Conservation (phyloP, 1,139 yeast species). For the Magnusiomyces clavatus region DNA sequence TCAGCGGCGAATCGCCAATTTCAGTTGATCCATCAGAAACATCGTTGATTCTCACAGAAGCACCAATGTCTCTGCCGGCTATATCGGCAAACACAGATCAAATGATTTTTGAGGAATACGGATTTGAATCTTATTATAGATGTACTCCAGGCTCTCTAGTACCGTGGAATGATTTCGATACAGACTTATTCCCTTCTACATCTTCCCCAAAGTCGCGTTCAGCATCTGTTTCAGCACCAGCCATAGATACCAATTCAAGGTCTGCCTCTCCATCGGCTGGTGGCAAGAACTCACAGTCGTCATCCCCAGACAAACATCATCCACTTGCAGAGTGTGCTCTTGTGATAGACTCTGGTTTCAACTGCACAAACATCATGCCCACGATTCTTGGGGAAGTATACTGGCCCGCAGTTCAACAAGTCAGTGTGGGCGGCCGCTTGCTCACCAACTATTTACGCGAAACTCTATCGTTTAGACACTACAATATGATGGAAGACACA, state of each 20-base stretch:
- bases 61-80: conserved; percentile 77
- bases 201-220: background rate
- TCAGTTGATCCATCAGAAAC: conserved; percentile 39
- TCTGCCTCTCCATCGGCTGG: background rate
- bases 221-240: no score
- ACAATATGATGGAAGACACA: conserved; percentile 90
- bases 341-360: conserved; percentile 83
- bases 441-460: conserved; percentile 79
- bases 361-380: conserved; percentile 83
- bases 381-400: conserved; percentile 70
- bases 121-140: conserved; percentile 58
- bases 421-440: conserved; percentile 78
- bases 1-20: conserved; percentile 33
- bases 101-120: conserved; percentile 89
- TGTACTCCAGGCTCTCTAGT: conserved; percentile 60
- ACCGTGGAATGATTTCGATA: conserved; percentile 47
- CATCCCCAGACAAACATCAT: conserved; percentile 5
- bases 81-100: conserved; percentile 84
- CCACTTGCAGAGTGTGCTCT: conserved; percentile 54
- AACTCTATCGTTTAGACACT: conserved; percentile 80
- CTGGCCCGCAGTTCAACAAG: conserved; percentile 68
- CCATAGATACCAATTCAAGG: background rate
- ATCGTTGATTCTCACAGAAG: conserved; percentile 59
- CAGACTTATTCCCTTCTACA: conserved; percentile 6
- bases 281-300: no score